Evolutionary conservation across 805 yeast genomes (phyloP).

Genomic region (Barnettozyma siamensis): DNA sequence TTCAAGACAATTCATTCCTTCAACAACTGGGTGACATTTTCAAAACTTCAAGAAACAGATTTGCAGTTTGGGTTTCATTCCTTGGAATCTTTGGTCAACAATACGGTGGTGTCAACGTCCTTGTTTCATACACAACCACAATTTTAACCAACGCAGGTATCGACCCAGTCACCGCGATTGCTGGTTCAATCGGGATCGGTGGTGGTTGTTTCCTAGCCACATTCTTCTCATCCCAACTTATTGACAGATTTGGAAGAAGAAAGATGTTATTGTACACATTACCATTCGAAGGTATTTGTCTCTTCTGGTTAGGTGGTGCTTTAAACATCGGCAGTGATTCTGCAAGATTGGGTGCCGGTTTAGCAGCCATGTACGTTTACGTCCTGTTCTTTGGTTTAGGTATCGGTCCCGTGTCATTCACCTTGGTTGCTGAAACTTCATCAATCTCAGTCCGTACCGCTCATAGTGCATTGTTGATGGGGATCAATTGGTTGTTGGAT

Average conservation of each 20-base stretch:
- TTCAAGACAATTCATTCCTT: slow-evolving; percentile 30
- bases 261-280: slow-evolving; percentile 48
- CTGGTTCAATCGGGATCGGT: slow-evolving; percentile 44
- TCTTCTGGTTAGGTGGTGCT: slow-evolving; percentile 46
- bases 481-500: slow-evolving; percentile 35
- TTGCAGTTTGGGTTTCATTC: slow-evolving; percentile 45
- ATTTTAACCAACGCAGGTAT: slow-evolving; percentile 41
- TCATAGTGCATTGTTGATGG: slow-evolving; percentile 46
- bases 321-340: slow-evolving; percentile 33
- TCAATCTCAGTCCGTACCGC: slow-evolving; percentile 46
- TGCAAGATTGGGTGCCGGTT: slow-evolving; percentile 38
- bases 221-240: slow-evolving; percentile 42
- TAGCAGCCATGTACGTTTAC: slow-evolving; percentile 41
- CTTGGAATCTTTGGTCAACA: slow-evolving; percentile 49
- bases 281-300: slow-evolving; percentile 52
- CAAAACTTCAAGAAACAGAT: slow-evolving; percentile 42
- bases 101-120: slow-evolving; percentile 49
- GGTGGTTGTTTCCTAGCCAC: slow-evolving; percentile 44
- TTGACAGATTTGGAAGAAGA: slow-evolving; percentile 46
- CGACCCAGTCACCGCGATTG: slow-evolving; percentile 37
- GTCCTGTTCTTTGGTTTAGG: slow-evolving; percentile 43
- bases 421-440: slow-evolving; percentile 47
- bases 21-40: slow-evolving; percentile 37
- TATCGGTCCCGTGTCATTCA: slow-evolving; percentile 52
- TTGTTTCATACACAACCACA: slow-evolving; percentile 46